These are phyloP conservation scores for Anethum foeniculum DNA, from an alignment of 140 eudicot genomes.

Conservation along the genomic window DNA sequence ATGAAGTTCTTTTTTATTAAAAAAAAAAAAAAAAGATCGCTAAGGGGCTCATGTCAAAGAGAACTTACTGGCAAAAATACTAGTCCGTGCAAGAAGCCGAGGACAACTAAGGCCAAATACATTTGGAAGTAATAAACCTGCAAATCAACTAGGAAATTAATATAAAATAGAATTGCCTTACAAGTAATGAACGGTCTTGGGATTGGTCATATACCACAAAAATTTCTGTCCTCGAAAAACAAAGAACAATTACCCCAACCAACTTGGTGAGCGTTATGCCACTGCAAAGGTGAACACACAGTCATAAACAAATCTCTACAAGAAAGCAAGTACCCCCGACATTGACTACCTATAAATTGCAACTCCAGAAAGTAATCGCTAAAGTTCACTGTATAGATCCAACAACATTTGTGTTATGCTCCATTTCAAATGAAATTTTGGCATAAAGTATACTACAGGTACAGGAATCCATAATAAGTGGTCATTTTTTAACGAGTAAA, in stretches of 20 bases:
- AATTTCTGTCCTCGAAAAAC: slow-evolving; percentile 83
- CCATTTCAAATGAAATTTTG: neutral
- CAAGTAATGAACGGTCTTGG: neutral
- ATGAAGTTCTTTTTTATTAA: neutral
- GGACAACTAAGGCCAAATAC: slow-evolving; percentile 91
- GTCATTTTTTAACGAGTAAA: neutral
- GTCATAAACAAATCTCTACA: neutral
- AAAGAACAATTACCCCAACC: slow-evolving; percentile 90
- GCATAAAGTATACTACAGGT: neutral
- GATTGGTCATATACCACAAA: slow-evolving; percentile 63
- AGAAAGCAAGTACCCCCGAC: neutral
- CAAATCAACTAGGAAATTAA: slow-evolving; percentile 12
- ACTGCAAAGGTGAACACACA: slow-evolving; percentile 41
- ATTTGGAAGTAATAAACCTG: slow-evolving; percentile 98
- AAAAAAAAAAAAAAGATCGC: neutral
- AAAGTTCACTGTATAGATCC: neutral
- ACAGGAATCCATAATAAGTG: neutral
- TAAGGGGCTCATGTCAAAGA: neutral
- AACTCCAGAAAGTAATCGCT: neutral
- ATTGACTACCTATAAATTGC: neutral
- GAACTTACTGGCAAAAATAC: slow-evolving; percentile 85
- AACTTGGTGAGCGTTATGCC: slow-evolving; percentile 94
- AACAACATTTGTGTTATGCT: neutral
- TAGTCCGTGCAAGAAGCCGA: slow-evolving; percentile 92
- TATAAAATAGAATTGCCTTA: neutral